These are phyloP conservation scores for Naganishia friedmannii DNA, from an alignment of 768 basidiomycete species.

Conservation along the genomic window DNA sequence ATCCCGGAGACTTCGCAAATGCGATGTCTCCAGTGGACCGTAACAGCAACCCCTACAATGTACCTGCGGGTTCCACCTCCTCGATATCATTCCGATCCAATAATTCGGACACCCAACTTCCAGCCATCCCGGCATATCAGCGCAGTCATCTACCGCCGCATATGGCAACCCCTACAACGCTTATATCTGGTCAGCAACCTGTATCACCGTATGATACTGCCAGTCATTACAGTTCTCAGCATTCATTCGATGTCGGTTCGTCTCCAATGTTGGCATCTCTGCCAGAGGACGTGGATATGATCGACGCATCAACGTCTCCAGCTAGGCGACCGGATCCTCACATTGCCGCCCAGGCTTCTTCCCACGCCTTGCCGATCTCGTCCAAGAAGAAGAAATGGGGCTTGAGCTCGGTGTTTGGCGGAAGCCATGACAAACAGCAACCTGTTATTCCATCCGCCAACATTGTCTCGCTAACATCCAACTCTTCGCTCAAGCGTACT, in stretches of 20 bases:
- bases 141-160: slow-evolving; percentile 30
- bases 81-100: slow-evolving; percentile 12
- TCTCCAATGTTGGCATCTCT: not conserved
- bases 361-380: slow-evolving; percentile 20
- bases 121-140: slow-evolving; percentile 20
- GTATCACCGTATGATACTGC: slow-evolving; percentile 9
- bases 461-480: slow-evolving; percentile 8
- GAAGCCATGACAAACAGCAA: slow-evolving; percentile 35
- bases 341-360: not conserved
- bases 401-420: slow-evolving; percentile 52
- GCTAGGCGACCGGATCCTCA: slow-evolving; percentile 14
- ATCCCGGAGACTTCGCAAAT: slow-evolving; percentile 7
- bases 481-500: slow-evolving; percentile 46
- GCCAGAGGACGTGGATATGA: slow-evolving; percentile 34
- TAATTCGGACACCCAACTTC: slow-evolving; percentile 12
- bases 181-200: slow-evolving; percentile 29
- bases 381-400: slow-evolving; percentile 54
- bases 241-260: slow-evolving; percentile 7
- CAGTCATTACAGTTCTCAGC: slow-evolving; percentile 11
- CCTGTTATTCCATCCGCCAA: slow-evolving; percentile 40
- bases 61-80: slow-evolving; percentile 2
- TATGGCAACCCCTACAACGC: slow-evolving; percentile 31
- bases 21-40: not conserved
- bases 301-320: slow-evolving; percentile 30
- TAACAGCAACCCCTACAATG: slow-evolving; percentile 2